These are phyloP conservation scores for Puccinellia tenuiflora DNA, from an alignment of 176 grass and related monocot genomes.

Conservation along the genomic window DNA sequence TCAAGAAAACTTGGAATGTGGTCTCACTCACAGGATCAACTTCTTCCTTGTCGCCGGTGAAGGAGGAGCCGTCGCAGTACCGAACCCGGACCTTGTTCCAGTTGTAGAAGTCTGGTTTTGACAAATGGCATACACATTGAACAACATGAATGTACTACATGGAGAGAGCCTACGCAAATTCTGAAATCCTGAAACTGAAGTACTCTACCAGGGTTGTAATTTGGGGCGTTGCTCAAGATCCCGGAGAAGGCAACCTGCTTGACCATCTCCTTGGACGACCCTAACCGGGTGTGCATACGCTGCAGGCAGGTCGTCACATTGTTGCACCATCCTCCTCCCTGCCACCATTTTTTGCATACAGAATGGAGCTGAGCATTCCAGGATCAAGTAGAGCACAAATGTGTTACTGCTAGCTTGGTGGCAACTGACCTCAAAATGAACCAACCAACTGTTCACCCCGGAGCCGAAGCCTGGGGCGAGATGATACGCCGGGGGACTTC, in stretches of 20 bases:
- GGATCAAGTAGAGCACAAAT: background rate
- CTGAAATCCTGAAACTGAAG: background rate
- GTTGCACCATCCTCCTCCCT: conserved; percentile 97
- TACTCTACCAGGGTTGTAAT: conserved; percentile 68
- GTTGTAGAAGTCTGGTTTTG: conserved; percentile 74
- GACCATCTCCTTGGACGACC: conserved; percentile 80
- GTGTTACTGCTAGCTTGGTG: background rate
- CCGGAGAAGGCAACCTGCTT: conserved; percentile 75
- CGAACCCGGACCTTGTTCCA: conserved; percentile 89
- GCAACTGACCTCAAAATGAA: conserved; percentile 61
- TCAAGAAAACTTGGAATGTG: no score
- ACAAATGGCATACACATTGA: conserved; percentile 18
- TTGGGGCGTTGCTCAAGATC: conserved; percentile 51
- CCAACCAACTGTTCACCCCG: conserved; percentile 65
- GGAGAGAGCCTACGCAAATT: background rate
- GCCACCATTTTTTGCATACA: background rate
- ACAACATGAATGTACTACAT: background rate
- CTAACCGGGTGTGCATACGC: conserved; percentile 52
- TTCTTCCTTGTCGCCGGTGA: conserved; percentile 59
- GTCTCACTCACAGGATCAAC: conserved; percentile 78
- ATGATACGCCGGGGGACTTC: conserved; percentile 81
- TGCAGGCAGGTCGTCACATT: conserved; percentile 60
- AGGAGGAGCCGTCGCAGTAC: conserved; percentile 91
- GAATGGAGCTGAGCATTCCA: background rate
- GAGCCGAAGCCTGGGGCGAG: conserved; percentile 67